Evolutionary conservation across 225 moss, liverwort and hornwort species (phyloP), one percentile per base, ranked within the genome.

Genomic region (Ulota crispa): DNA sequence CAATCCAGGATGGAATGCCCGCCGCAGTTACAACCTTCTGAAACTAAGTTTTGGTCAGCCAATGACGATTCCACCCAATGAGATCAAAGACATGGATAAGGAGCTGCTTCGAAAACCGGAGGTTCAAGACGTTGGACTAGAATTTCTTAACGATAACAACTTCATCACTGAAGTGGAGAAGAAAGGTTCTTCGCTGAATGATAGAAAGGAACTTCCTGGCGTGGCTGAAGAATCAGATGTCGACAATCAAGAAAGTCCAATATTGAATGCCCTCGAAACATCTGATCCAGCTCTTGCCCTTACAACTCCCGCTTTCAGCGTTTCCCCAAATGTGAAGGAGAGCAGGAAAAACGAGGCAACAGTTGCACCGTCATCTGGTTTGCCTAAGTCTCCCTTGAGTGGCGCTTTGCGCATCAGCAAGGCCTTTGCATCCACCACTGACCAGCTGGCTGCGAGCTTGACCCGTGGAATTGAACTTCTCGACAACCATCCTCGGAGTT

Each of bases 391-490:
- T 20, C 70, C 73, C 19, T 55, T 86, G n/a, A 64, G 85, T 28
- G 47, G 71, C 37, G 57, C 78, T 2, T 23, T 87, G 36, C 87
- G 87, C 32, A 83, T 67, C 45, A 92, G 90, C 82, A 87, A 86
- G 80, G 84, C 86, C 13, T 87, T 87, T 62, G 63, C 86, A 64
- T 87, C 88, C 62, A 89, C 95, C n/a, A 88, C 90, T 68, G 94
- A 93, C 20, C 91, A 92, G 68, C 62, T 96, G 73, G 95, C 95
- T n/a, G 94, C 90, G 23, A 93, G 91, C 77, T 87, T 96, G 53
- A 90, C 89, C 28, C 94, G 95, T 30, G 95, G 95, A 42, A 73
- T 92, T 68, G 91, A 96, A 72, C 92, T 96, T 85, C 90, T 96
- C 60, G 94, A 93, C 53, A 86, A 70, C 27, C 93, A 88, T 28